These are phyloP conservation scores for Quercus berberidifolia DNA, from an alignment of 306 rosid genomes.

Conservation along the genomic window DNA sequence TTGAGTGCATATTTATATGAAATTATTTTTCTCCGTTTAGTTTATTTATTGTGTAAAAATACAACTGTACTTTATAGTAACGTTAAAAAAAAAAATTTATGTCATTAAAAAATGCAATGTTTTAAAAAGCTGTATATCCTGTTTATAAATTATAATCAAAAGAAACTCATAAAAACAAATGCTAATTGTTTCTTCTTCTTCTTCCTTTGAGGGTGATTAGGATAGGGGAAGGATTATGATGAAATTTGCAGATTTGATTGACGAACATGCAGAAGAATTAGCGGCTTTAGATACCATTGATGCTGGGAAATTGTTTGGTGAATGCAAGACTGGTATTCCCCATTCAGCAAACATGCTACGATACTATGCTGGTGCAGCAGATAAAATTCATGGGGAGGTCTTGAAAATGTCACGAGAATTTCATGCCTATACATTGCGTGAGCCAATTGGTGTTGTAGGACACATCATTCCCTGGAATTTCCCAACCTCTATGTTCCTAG, in stretches of 20 bases:
- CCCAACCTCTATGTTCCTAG: slow-evolving; percentile 48
- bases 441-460: slow-evolving; percentile 84
- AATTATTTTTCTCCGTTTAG: too few species aligned
- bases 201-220: slow-evolving; percentile 32
- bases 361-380: slow-evolving; percentile 91
- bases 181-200: not conserved
- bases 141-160: too few species aligned
- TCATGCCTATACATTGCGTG: slow-evolving; percentile 69
- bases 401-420: slow-evolving; percentile 46
- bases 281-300: slow-evolving; percentile 72
- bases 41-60: too few species aligned
- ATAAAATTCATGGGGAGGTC: slow-evolving; percentile 74
- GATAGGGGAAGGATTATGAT: slow-evolving; percentile 55
- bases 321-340: slow-evolving; percentile 58
- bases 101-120: too few species aligned
- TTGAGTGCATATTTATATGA: too few species aligned
- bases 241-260: slow-evolving; percentile 69
- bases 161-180: too few species aligned
- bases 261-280: slow-evolving; percentile 53
- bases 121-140: too few species aligned
- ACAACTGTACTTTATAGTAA: too few species aligned
- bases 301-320: slow-evolving; percentile 50
- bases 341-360: slow-evolving; percentile 32
- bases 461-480: slow-evolving; percentile 93
- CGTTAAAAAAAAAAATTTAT: too few species aligned